Evolutionary conservation across 495 filamentous ascomycete species (phyloP).

Genomic region (Staphylotrichum tortipilum): DNA sequence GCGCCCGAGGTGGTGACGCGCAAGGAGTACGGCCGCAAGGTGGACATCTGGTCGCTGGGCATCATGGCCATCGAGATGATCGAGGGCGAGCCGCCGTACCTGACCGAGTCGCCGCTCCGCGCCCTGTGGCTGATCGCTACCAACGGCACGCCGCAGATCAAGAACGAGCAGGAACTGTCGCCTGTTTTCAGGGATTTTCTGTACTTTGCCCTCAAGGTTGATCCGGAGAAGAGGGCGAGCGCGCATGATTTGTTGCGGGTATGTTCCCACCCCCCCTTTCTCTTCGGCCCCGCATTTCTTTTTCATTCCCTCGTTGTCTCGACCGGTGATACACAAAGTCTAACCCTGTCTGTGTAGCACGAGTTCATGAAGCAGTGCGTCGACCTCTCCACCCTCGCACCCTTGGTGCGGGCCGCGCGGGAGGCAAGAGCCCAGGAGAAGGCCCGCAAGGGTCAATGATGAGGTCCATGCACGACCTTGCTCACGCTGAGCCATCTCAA

Average conservation of each 20-base stretch:
- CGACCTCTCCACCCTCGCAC: conserved; percentile 55
- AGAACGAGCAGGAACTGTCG: conserved; percentile 78
- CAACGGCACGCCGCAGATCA: conserved; percentile 90
- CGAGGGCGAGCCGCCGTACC: conserved; percentile 93
- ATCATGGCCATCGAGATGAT: conserved; percentile 99
- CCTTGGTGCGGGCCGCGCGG: conserved; percentile 79
- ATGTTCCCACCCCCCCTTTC: conserved; percentile 22
- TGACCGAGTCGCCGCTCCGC: conserved; percentile 88
- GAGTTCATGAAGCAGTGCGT: conserved; percentile 80
- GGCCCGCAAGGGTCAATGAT: conserved; percentile 50
- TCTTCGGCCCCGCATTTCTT: conserved; percentile 20
- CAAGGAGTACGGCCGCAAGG: conserved; percentile 96
- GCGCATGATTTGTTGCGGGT: conserved; percentile 88
- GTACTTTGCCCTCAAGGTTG: conserved; percentile 83
- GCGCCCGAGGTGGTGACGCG: conserved; percentile 94
- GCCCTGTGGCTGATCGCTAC: conserved; percentile 95
- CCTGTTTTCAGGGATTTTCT: conserved; percentile 82
- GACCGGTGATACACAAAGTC: not conserved
- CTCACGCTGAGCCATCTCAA: too few species aligned
- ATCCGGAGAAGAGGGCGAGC: conserved; percentile 90
- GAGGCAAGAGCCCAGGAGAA: conserved; percentile 78
- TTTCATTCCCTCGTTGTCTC: not conserved
- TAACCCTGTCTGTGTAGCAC: conserved; percentile 49
- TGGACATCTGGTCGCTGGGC: conserved; percentile 96
- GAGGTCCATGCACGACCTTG: not conserved